phyloP scores from a whole-genome alignment of 2,329 filamentous ascomycete species.

The Clonostachys sp. region DNA sequence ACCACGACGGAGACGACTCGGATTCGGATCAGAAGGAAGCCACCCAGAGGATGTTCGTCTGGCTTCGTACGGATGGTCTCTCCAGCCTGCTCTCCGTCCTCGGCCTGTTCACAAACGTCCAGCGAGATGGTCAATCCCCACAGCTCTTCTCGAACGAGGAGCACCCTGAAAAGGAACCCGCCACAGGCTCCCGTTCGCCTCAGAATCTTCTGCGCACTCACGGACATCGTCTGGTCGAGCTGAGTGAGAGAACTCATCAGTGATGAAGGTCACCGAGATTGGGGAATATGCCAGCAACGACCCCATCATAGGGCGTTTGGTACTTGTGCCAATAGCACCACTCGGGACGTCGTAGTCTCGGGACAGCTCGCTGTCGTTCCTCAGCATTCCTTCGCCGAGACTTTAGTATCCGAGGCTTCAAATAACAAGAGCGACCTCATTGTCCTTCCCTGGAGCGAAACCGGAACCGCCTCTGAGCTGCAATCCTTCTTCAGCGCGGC shows the following conservation, averaged over 20 bases:
- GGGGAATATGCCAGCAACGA: slow-evolving; percentile 71
- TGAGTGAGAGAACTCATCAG: slow-evolving; percentile 47
- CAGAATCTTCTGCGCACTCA: slow-evolving; percentile 84
- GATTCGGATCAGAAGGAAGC: slow-evolving; percentile 9
- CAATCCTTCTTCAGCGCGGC: slow-evolving; percentile 30
- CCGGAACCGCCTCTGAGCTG: slow-evolving; percentile 64
- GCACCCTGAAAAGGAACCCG: slow-evolving; percentile 5
- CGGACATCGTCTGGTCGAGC: slow-evolving; percentile 90
- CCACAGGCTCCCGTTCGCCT: slow-evolving; percentile 50
- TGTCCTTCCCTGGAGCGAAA: slow-evolving; percentile 86
- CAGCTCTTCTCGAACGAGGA: slow-evolving; percentile 1
- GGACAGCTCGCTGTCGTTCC: slow-evolving; percentile 79
- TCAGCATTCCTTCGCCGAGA: slow-evolving; percentile 72
- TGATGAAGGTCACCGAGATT: slow-evolving; percentile 60
- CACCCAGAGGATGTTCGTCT: slow-evolving; percentile 3
- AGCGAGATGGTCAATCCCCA: slow-evolving; percentile 8
- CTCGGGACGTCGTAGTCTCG: slow-evolving; percentile 73
- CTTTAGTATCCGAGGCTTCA: slow-evolving; percentile 64
- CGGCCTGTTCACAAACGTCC: slow-evolving; percentile 63
- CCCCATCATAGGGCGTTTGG: slow-evolving; percentile 90
- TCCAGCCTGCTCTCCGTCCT: slow-evolving; percentile 20
- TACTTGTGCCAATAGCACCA: slow-evolving; percentile 79
- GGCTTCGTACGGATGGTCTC: slow-evolving; percentile 19
- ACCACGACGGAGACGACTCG: background rate
- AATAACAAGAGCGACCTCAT: slow-evolving; percentile 70